Percentiles rank a stretch among this genome's conserved stretches.
phyloP scores from a whole-genome alignment of 2,329 filamentous ascomycete genomes.

The Ascochyta viciae-villosae region DNA sequence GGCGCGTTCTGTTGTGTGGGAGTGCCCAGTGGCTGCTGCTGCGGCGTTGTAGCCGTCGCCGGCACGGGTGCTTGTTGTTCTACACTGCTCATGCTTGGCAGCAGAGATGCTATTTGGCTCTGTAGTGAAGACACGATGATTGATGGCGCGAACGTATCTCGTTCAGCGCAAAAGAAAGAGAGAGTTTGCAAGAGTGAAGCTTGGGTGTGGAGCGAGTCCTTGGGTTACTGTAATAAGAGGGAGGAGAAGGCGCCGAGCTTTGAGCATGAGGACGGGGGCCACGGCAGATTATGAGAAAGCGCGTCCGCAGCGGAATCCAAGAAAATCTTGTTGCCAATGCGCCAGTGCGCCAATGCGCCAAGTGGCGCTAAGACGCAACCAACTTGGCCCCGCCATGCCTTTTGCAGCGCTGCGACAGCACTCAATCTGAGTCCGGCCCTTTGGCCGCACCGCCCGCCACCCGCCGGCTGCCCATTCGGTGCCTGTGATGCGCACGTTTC shows the following conservation, averaged over 20 bases:
- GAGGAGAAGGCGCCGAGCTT: slow-evolving; percentile 17
- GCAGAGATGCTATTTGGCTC: slow-evolving; percentile 19
- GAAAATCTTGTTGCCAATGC: slow-evolving; percentile 2
- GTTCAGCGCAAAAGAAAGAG: slow-evolving; percentile 19
- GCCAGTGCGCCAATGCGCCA: not conserved
- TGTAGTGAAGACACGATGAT: slow-evolving; percentile 22
- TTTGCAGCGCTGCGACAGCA: slow-evolving; percentile 2
- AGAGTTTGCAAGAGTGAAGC: slow-evolving; percentile 5
- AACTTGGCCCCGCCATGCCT: slow-evolving; percentile 5
- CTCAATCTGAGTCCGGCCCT: slow-evolving; percentile 10
- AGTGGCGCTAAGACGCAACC: not conserved
- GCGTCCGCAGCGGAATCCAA: slow-evolving; percentile 12
- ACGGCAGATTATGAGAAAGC: slow-evolving; percentile 18
- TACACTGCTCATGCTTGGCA: slow-evolving; percentile 26
- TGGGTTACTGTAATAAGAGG: slow-evolving; percentile 15
- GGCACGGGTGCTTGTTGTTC: slow-evolving; percentile 31
- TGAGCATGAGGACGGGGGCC: slow-evolving; percentile 13
- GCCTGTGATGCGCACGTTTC: slow-evolving; percentile 14
- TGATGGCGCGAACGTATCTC: slow-evolving; percentile 20
- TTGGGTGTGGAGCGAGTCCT: slow-evolving; percentile 12
- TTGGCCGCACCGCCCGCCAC: slow-evolving; percentile 5
- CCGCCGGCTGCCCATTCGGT: slow-evolving; percentile 9
- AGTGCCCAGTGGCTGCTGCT: slow-evolving; percentile 41
- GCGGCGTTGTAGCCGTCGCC: slow-evolving; percentile 36
- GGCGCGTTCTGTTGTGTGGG: slow-evolving; percentile 44